phyloP scores from a whole-genome alignment of 345 rosid genomes.

The Syzygium oleosum region DNA sequence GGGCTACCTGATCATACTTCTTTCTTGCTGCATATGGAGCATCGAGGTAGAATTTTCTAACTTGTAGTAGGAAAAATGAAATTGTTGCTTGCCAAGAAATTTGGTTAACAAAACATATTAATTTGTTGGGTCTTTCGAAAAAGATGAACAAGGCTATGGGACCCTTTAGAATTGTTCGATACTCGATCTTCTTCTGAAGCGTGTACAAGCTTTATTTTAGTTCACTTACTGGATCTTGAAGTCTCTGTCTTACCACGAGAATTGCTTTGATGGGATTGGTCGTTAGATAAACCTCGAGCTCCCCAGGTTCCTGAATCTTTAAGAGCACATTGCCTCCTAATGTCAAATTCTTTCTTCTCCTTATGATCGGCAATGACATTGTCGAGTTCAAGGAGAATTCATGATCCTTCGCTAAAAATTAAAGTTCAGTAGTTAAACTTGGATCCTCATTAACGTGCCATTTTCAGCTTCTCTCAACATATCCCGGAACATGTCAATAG shows the following conservation, averaged over 20 bases:
- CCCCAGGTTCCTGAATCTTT: slow-evolving; percentile 2
- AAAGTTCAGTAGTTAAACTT: too few species aligned
- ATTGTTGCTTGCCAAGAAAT: too few species aligned
- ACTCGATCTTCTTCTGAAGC: neutral
- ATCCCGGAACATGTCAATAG: neutral
- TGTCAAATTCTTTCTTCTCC: neutral
- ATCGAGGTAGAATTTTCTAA: neutral
- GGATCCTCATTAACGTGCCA: too few species aligned
- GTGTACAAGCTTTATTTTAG: neutral
- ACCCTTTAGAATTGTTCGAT: neutral
- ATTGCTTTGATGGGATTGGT: slow-evolving; percentile 7
- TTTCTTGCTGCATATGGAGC: too few species aligned
- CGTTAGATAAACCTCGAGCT: neutral
- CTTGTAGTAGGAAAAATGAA: too few species aligned
- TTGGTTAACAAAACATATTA: too few species aligned
- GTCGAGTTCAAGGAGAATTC: neutral
- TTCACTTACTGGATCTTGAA: too few species aligned
- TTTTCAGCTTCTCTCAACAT: too few species aligned
- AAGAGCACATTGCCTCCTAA: slow-evolving; percentile 5
- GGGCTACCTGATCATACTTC: too few species aligned
- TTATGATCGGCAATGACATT: neutral
- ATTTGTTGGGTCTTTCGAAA: neutral
- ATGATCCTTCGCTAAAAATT: too few species aligned
- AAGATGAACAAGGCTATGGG: neutral
- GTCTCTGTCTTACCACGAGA: neutral